These are phyloP conservation scores for Mallotus repandus DNA, from an alignment of 441 rosid species.

Conservation along the genomic window DNA sequence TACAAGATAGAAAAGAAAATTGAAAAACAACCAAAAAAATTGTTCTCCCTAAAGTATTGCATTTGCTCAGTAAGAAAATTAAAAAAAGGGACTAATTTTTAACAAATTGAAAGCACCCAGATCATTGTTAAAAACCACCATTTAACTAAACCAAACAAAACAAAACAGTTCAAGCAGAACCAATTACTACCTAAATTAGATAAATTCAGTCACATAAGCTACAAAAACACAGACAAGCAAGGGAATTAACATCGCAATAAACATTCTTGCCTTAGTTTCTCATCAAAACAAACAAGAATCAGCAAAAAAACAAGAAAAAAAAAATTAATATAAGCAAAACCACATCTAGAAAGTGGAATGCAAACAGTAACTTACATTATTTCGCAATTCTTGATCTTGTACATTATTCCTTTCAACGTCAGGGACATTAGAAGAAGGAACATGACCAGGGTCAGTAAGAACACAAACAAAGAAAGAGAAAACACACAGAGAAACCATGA, in stretches of 20 bases:
- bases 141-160: neutral
- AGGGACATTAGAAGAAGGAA: constrained; percentile 60
- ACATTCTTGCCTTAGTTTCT: neutral
- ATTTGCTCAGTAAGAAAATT: neutral
- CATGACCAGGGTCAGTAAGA: constrained; percentile 68
- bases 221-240: neutral
- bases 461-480: constrained; percentile 54
- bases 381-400: constrained; percentile 9
- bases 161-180: neutral
- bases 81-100: neutral
- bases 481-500: constrained; percentile 47
- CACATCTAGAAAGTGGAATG: neutral
- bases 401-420: constrained; percentile 54
- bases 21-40: neutral
- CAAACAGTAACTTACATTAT: constrained; percentile 39
- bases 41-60: neutral
- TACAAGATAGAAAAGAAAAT: neutral
- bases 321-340: neutral
- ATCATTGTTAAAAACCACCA: neutral
- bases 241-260: neutral
- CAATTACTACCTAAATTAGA: neutral
- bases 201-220: neutral
- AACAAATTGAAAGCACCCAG: neutral
- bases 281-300: constrained; percentile 13
- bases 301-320: neutral